A percentile compares a stretch with the other conserved stretches of the same genome.
Evolutionary conservation across 306 rosid genomes (phyloP).

Genomic region (Quercus aquifolioides): DNA sequence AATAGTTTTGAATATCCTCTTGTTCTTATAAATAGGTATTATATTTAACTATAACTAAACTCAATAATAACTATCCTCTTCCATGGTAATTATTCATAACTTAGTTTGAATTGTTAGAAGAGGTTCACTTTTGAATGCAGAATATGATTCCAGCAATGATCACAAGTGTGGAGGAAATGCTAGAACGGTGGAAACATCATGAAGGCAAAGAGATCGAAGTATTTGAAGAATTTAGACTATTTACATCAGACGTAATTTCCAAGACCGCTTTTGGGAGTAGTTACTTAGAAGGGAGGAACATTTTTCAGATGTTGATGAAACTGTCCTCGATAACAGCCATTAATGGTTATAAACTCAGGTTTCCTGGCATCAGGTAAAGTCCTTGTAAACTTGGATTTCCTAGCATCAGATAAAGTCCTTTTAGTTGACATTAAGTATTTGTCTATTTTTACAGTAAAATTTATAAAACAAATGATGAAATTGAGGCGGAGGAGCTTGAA

Average conservation of each 20-base stretch:
- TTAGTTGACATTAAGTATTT: too few species aligned
- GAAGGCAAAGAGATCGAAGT: slow-evolving; percentile 30
- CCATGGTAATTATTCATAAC: too few species aligned
- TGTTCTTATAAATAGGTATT: too few species aligned
- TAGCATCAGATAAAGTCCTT: too few species aligned
- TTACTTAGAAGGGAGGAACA: too few species aligned
- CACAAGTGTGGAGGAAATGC: slow-evolving; percentile 16
- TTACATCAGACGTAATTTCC: slow-evolving; percentile 26
- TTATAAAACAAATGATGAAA: too few species aligned
- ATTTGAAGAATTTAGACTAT: slow-evolving; percentile 20
- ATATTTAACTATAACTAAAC: too few species aligned
- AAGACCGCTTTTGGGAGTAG: background rate
- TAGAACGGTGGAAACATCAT: slow-evolving; percentile 17
- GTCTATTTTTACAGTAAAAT: background rate
- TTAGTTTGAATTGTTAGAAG: background rate
- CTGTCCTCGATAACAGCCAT: background rate
- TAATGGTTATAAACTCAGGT: background rate
- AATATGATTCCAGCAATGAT: slow-evolving; percentile 21
- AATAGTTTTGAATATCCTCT: too few species aligned
- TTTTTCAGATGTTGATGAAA: background rate
- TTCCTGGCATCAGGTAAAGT: slow-evolving; percentile 21
- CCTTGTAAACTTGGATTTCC: too few species aligned
- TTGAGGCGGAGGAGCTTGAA: background rate
- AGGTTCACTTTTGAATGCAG: background rate
- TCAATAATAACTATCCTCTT: too few species aligned